Base-by-base conservation (phyloP, 139 green algal genomes). In the Picochlorum costavermella region DNA sequence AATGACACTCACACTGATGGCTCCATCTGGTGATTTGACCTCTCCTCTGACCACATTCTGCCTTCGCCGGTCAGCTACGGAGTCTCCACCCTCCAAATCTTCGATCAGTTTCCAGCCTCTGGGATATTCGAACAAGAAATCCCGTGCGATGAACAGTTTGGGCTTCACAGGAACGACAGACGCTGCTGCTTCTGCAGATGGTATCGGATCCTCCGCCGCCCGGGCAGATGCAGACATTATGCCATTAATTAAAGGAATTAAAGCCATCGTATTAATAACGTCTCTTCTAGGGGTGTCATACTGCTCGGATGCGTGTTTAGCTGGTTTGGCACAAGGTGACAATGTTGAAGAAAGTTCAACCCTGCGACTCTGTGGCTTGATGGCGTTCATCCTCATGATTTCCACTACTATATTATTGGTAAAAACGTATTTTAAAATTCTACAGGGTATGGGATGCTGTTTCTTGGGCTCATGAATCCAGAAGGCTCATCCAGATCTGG, bases 11-110 rank as follows among this genome's bases (percentile, higher is more conserved):
- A 78, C 37, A 14, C 40, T 51, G 44, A 57, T 48, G 23, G 45
- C 29, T 5, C 61, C 61, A n/a, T 67, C 60, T 17, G 25, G 40
- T 17, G 48, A 61, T 23, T 37, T 29, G 40, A 76, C 33, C 14
- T 72, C 64, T 10, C 56, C 70, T 43, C 64, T 71, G 2, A 76
- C 14, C 2, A 63, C 61, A 55, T 72, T 73, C 25, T 71, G 58
- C 3, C 14, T 60, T 28, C 45, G 25, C 20, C 48, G 50, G 49
- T 61, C 68, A 66, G 60, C 36, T 28, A n/a, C 25, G 25, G 33
- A 40, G 16, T 64, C 25, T 20, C 20, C 20, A 3, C 25, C 25
- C 56, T 64, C 25, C 12, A 17, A 25, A 51, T 64, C 58, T 28
- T 64, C 23, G 1, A 50, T 17, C 17, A 64, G 9, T 64, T 51